phyloP scores from a whole-genome alignment of 2,329 filamentous ascomycete species.

The Ilyonectria robusta region DNA sequence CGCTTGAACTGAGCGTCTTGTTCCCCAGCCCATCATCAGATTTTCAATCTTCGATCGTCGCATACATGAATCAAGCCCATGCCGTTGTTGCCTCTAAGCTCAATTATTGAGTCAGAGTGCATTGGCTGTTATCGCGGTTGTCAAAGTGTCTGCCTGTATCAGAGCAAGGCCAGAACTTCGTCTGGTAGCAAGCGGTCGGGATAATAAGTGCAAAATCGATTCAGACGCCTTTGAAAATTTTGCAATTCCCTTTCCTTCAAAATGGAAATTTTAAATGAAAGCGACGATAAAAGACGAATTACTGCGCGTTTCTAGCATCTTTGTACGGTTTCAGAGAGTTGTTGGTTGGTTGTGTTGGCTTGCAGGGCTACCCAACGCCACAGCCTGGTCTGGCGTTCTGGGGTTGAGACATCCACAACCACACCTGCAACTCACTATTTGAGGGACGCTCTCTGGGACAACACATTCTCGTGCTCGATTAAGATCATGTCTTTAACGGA shows the following conservation, averaged over 20 bases:
- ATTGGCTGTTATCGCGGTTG: not conserved
- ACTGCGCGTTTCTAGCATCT: not conserved
- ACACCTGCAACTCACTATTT: not conserved
- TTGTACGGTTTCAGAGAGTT: constrained; percentile 11
- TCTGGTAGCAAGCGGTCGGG: not conserved
- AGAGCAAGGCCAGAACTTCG: not conserved
- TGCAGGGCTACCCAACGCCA: constrained; percentile 18
- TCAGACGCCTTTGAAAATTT: not conserved
- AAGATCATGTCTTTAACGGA: not conserved
- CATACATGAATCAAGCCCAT: not conserved
- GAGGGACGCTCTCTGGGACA: not conserved
- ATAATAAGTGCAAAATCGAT: not conserved
- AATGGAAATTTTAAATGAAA: too few species aligned
- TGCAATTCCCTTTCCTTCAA: not conserved
- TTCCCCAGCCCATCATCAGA: not conserved
- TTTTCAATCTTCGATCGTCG: not conserved
- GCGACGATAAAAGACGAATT: not conserved
- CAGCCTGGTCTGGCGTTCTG: not conserved
- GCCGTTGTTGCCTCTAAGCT: not conserved
- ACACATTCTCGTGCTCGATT: not conserved
- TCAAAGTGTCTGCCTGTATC: not conserved
- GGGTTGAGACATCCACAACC: not conserved
- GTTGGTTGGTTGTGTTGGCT: constrained; percentile 18
- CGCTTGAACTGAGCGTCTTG: not conserved
- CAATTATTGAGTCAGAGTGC: not conserved